A percentile compares a stretch with the other conserved stretches of the same genome.
These are phyloP conservation scores for Cucurbita moschata DNA, from an alignment of 306 rosid species.

Conservation along the genomic window DNA sequence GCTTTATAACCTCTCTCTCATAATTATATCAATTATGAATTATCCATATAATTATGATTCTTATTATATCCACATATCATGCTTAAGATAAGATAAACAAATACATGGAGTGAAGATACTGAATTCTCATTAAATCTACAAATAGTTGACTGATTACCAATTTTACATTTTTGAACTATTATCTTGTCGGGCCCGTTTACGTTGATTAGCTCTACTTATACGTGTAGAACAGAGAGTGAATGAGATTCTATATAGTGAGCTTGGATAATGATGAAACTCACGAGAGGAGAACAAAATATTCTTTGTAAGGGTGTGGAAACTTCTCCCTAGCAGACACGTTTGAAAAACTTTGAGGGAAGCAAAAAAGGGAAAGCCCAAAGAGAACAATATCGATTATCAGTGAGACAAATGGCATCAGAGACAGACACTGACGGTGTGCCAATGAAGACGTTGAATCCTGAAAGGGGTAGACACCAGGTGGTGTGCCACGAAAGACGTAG, in stretches of 20 bases:
- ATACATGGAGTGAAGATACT: neutral
- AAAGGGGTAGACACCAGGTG: fast-evolving
- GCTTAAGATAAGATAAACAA: constrained; percentile 1
- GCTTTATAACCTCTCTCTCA: neutral
- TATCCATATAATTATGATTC: neutral
- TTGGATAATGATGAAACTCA: neutral
- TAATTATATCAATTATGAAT: neutral
- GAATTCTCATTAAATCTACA: neutral
- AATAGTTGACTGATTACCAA: too few relatives aligned
- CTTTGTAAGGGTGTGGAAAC: too few relatives aligned
- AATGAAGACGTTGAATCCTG: too few relatives aligned
- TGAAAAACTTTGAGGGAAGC: too few relatives aligned
- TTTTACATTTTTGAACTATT: neutral
- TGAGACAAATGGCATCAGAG: too few relatives aligned
- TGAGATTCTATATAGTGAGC: too few relatives aligned
- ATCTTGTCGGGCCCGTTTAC: neutral
- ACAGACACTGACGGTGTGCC: fast-evolving
- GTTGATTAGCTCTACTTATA: neutral
- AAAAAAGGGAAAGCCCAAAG: too few relatives aligned
- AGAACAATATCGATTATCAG: too few relatives aligned
- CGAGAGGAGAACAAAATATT: neutral
- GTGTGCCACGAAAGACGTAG: too few relatives aligned
- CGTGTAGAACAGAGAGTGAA: neutral
- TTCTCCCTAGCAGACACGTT: too few relatives aligned
- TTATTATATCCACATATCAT: neutral